A percentile compares a stretch with the other conserved stretches of the same genome.
Evolutionary conservation across 345 rosid genomes (phyloP).

Genomic region (thale cress (Arabidopsis thaliana)): TAIR10.1 NC_003070.9:294501-295000

Average conservation of each 20-base stretch:
- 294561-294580: slow-evolving; percentile 53
- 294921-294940: background rate
- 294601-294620: slow-evolving; percentile 51
- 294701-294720: slow-evolving; percentile 49
- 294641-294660: slow-evolving; percentile 47
- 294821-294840: slow-evolving; percentile 52
- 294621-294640: slow-evolving; percentile 53
- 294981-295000: too few species aligned
- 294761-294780: slow-evolving; percentile 49
- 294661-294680: slow-evolving; percentile 52
- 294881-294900: slow-evolving; percentile 32
- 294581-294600: slow-evolving; percentile 47
- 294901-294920: background rate
- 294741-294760: slow-evolving; percentile 61
- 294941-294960: background rate
- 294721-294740: slow-evolving; percentile 54
- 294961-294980: background rate
- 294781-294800: slow-evolving; percentile 50
- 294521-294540: slow-evolving; percentile 52
- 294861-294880: slow-evolving; percentile 41
- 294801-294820: slow-evolving; percentile 47
- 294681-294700: slow-evolving; percentile 55
- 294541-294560: slow-evolving; percentile 52
- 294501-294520: slow-evolving; percentile 36
- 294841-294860: slow-evolving; percentile 59